Conservation (phyloP, 441 rosid genomes). For the Croton laevigatus region DNA sequence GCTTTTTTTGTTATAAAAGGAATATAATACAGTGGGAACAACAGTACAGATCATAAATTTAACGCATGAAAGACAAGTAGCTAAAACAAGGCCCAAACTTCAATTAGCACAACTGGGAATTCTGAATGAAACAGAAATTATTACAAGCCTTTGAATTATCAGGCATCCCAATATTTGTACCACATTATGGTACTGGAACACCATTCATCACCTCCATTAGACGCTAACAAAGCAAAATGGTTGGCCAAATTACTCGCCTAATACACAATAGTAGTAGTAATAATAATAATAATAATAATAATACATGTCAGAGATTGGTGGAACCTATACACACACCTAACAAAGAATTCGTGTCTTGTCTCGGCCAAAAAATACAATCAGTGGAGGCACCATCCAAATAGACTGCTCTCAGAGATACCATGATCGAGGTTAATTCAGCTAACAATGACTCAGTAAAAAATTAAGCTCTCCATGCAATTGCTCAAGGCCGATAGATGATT, state of each 20-base stretch:
- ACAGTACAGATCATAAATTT: too few relatives aligned
- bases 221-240: background rate
- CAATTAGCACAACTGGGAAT: background rate
- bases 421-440: background rate
- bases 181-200: too few relatives aligned
- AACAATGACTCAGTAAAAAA: background rate
- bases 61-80: too few relatives aligned
- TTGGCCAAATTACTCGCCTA: background rate
- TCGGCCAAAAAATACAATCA: background rate
- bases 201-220: background rate
- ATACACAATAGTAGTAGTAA: background rate
- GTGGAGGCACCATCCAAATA: background rate
- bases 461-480: slow-evolving; percentile 1
- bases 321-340: background rate
- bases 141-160: background rate
- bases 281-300: too few relatives aligned
- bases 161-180: background rate
- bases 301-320: background rate
- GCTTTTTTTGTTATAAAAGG: too few relatives aligned
- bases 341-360: slow-evolving; percentile 1
- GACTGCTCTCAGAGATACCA: too few relatives aligned
- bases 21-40: too few relatives aligned
- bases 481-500: slow-evolving; percentile 16
- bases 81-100: too few relatives aligned
- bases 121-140: background rate